Percentiles rank a stretch among this genome's conserved stretches.
phyloP scores from a whole-genome alignment of 2,329 filamentous ascomycete species.

The Colletotrichum gigasporum region DNA sequence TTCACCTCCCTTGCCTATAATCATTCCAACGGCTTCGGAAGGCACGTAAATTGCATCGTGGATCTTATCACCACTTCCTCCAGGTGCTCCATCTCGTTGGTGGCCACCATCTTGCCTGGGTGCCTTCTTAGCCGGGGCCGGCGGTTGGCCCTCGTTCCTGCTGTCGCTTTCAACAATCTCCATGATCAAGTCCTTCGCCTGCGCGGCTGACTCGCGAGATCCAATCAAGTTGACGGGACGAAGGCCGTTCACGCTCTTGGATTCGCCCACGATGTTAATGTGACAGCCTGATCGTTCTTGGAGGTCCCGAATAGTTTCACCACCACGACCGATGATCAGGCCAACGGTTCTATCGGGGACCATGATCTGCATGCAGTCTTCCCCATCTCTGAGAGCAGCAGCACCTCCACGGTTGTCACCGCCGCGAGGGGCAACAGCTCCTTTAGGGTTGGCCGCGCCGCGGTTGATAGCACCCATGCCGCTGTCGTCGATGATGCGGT shows the following conservation, averaged over 20 bases:
- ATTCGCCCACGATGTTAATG: conserved; percentile 93
- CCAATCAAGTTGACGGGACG: conserved; percentile 92
- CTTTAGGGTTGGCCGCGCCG: conserved; percentile 50
- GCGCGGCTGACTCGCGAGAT: conserved; percentile 75
- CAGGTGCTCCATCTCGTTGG: conserved; percentile 43
- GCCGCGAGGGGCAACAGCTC: conserved; percentile 36
- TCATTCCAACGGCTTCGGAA: conserved; percentile 94
- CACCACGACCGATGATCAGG: conserved; percentile 91
- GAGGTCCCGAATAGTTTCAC: conserved; percentile 91
- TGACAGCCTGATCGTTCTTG: conserved; percentile 94
- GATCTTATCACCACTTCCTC: conserved; percentile 68
- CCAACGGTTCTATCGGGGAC: conserved; percentile 93
- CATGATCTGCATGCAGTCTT: conserved; percentile 92
- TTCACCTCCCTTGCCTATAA: conserved; percentile 93
- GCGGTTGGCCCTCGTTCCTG: conserved; percentile 58
- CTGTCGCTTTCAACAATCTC: conserved; percentile 95
- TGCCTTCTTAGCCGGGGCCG: conserved; percentile 39
- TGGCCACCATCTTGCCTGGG: conserved; percentile 42
- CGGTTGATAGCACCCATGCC: conserved; percentile 59
- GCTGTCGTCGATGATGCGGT: conserved; percentile 88
- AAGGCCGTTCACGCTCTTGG: conserved; percentile 90
- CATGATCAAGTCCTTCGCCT: conserved; percentile 88
- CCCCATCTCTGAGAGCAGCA: conserved; percentile 74
- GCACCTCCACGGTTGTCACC: conserved; percentile 43
- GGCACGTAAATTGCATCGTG: conserved; percentile 87